These are phyloP conservation scores for Bruguiera sexangula DNA, from an alignment of 345 rosid species.

Conservation along the genomic window DNA sequence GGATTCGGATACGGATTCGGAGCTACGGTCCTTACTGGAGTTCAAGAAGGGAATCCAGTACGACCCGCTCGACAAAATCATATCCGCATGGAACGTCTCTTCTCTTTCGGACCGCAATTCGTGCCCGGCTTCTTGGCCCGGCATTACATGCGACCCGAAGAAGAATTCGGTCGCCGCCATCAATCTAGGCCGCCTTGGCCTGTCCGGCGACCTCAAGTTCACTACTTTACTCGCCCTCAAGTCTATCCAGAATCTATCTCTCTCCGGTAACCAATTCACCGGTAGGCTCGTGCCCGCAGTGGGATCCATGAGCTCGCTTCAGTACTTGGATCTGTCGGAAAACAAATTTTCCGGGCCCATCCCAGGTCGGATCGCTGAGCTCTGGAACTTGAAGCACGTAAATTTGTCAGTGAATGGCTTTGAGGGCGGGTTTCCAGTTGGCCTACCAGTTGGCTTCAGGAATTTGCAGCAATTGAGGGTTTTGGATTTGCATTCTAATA, in stretches of 20 bases:
- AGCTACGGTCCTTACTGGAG: constrained; percentile 69
- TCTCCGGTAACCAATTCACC: constrained; percentile 72
- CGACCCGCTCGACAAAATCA: constrained; percentile 41
- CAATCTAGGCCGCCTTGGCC: constrained; percentile 52
- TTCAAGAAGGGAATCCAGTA: constrained; percentile 75
- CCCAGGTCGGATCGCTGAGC: constrained; percentile 72
- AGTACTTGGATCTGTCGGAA: constrained; percentile 75
- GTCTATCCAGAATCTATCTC: constrained; percentile 57
- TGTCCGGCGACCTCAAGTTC: constrained; percentile 79
- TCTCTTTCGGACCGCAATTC: constrained; percentile 28
- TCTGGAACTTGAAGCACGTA: constrained; percentile 63
- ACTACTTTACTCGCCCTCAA: constrained; percentile 48
- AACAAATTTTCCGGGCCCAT: constrained; percentile 79
- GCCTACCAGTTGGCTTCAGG: constrained; percentile 29
- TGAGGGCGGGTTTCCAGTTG: constrained; percentile 64
- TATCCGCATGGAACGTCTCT: constrained; percentile 44
- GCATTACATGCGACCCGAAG: constrained; percentile 55
- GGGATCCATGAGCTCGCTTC: constrained; percentile 59
- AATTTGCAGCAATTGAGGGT: constrained; percentile 75
- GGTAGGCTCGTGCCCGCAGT: constrained; percentile 83
- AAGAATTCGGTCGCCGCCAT: constrained; percentile 50
- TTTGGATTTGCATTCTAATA: constrained; percentile 65
- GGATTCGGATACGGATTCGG: constrained; percentile 37
- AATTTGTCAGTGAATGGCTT: constrained; percentile 69
- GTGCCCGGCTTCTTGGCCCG: constrained; percentile 63